A percentile compares a stretch with the other conserved stretches of the same genome.
phyloP scores from a whole-genome alignment of 2,329 filamentous ascomycete species.

The Macrophomina pseudophaseolina region DNA sequence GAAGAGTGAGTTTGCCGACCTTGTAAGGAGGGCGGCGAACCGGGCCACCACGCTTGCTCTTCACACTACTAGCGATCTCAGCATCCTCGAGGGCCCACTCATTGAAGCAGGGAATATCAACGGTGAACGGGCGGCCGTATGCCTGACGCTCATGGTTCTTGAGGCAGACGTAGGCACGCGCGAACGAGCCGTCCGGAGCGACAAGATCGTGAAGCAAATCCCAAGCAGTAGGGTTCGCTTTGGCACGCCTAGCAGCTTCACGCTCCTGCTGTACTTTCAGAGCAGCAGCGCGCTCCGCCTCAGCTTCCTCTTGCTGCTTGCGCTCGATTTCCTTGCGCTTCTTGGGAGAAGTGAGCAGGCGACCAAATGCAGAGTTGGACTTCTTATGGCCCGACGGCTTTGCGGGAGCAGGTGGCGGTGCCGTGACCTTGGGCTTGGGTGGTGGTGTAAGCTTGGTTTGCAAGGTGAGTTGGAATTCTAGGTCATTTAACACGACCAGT shows the following conservation, averaged over 20 bases:
- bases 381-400: slow-evolving; percentile 73
- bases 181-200: slow-evolving; percentile 92
- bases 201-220: slow-evolving; percentile 86
- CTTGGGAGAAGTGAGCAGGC: slow-evolving; percentile 85
- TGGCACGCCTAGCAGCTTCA: slow-evolving; percentile 61
- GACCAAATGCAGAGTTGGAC: slow-evolving; percentile 76
- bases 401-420: slow-evolving; percentile 56
- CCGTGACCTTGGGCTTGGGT: slow-evolving; percentile 52
- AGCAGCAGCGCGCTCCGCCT: slow-evolving; percentile 77
- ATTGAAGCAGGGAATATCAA: slow-evolving; percentile 95
- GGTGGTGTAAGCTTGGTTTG: slow-evolving; percentile 91
- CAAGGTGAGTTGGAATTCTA: slow-evolving; percentile 98
- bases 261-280: slow-evolving; percentile 46
- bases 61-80: slow-evolving; percentile 79
- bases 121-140: slow-evolving; percentile 84
- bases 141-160: slow-evolving; percentile 89
- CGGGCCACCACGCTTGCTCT: slow-evolving; percentile 83
- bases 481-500: slow-evolving; percentile 91
- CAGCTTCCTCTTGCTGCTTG: slow-evolving; percentile 83
- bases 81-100: slow-evolving; percentile 90
- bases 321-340: slow-evolving; percentile 95
- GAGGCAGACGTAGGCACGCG: slow-evolving; percentile 88
- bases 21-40: slow-evolving; percentile 90
- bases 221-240: slow-evolving; percentile 71
- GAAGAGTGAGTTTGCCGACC: slow-evolving; percentile 90